Evolutionary conservation across 441 rosid genomes (phyloP), one percentile per base, ranked within the genome.

Genomic region (Arabidopsis lyrata): DNA sequence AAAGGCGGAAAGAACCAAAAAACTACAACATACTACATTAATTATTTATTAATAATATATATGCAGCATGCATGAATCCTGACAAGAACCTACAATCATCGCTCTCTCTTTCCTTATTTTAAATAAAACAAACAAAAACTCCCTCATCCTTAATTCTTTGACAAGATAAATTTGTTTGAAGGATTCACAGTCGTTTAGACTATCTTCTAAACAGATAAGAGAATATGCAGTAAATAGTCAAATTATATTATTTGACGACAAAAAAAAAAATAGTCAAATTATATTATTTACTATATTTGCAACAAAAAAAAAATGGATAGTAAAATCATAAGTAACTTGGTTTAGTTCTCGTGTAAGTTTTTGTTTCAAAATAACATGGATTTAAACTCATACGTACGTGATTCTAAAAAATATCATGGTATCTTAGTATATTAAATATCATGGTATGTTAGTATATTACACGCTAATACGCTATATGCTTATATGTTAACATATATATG

Each of bases 61-160:
- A 38, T 27, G 5, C 41, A 27, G 36, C 59, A 70, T 70, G 72
- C 75, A 56, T 63, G 72, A 48, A 70, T 39, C 61, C 66, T 39
- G 72, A 70, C 72, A 76, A 70, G 38, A 56, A 48, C n/a, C 66
- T 38, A 47, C 38, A 8, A 18, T 63, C 75, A 63, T 29, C 71
- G 29, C 22, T 61, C 41, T 67, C 50, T 8, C 9, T 57, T 42
- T 42, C 44, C 36, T 2, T 32, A 14, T 52, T 41, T 38, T 66
- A 29, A 41, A 49, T 13, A 29, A 15, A 27, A 38, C 35, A 31
- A 52, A 67, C 31, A 29, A 6, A 18, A 29, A 14, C 18, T 8
- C 3, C 52, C 34, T 35, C 65, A 27, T 57, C 58, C 22, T 53
- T 72, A 13, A 6, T 20, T 20, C 2, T 44, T 54, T 54, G 27